These are phyloP conservation scores for Nymphaea thermarum DNA, from an alignment of 164 flowering plant genomes.

Conservation along the genomic window DNA sequence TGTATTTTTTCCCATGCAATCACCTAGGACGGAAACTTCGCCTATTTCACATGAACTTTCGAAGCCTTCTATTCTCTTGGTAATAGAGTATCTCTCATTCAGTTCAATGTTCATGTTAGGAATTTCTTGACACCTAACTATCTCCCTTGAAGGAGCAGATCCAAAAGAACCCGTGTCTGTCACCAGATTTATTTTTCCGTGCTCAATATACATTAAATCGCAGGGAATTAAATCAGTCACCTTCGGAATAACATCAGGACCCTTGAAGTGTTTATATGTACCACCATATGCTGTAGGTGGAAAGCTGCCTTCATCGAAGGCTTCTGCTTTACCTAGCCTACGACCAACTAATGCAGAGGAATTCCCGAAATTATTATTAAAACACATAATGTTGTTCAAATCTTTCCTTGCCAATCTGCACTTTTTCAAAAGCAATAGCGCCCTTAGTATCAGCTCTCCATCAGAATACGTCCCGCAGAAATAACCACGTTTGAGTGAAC, in stretches of 20 bases:
- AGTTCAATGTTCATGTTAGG: background rate
- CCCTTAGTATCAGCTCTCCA: constrained; percentile 16
- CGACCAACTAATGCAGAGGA: background rate
- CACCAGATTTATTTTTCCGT: background rate
- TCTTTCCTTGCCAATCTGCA: constrained; percentile 20
- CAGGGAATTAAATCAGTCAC: background rate
- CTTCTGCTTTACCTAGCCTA: background rate
- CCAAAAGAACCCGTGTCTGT: background rate
- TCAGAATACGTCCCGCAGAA: background rate
- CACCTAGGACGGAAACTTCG: no score
- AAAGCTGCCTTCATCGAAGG: background rate
- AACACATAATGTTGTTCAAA: background rate
- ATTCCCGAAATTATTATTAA: background rate
- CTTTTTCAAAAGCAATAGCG: constrained; percentile 21
- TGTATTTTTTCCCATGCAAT: no score
- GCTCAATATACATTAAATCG: background rate
- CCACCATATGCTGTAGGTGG: background rate
- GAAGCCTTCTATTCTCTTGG: no score
- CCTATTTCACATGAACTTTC: no score
- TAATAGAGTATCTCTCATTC: background rate
- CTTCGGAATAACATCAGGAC: background rate
- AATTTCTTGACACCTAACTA: background rate
- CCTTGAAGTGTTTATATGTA: background rate
- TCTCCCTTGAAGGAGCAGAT: background rate
- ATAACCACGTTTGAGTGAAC: background rate